A percentile compares a stretch with the other conserved stretches of the same genome.
Evolutionary conservation across 306 rosid species (phyloP).

Genomic region (Glycyrrhiza uralensis): DNA sequence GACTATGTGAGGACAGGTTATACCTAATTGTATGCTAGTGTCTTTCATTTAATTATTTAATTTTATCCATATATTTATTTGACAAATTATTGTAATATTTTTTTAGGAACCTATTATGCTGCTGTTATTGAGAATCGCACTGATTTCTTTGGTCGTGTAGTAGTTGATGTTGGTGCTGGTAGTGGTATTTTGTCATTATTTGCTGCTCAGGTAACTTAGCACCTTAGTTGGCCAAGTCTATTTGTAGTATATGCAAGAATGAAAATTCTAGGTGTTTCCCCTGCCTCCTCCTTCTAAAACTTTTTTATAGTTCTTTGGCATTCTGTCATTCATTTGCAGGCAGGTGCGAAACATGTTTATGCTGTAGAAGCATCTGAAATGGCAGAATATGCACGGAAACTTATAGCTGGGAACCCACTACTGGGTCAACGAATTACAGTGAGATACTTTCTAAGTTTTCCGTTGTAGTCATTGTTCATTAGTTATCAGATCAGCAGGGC

Average conservation of each 20-base stretch:
- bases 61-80: conserved; percentile 1
- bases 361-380: conserved; percentile 99
- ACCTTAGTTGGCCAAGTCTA: conserved; percentile 7
- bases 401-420: conserved; percentile 80
- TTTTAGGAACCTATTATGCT: conserved; percentile 81
- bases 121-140: conserved; percentile 88
- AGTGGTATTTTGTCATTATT: conserved; percentile 94
- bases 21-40: conserved; percentile 16
- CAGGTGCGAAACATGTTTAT: conserved; percentile 97
- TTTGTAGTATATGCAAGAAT: neutral
- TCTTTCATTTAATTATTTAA: neutral
- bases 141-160: conserved; percentile 81
- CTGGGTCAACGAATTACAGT: conserved; percentile 85
- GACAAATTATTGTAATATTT: conserved; percentile 15
- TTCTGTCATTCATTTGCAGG: conserved; percentile 38
- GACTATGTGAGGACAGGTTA: conserved; percentile 96
- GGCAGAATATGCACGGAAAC: conserved; percentile 90
- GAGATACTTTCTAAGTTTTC: conserved; percentile 33
- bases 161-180: conserved; percentile 98
- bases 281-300: neutral
- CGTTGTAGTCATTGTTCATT: neutral
- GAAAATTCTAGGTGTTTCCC: neutral
- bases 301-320: neutral
- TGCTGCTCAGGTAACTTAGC: conserved; percentile 82
- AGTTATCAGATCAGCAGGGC: conserved; percentile 5